Base-by-base conservation (phyloP, 1,284 basidiomycete species). In the Exsudoporus floridanus region DNA sequence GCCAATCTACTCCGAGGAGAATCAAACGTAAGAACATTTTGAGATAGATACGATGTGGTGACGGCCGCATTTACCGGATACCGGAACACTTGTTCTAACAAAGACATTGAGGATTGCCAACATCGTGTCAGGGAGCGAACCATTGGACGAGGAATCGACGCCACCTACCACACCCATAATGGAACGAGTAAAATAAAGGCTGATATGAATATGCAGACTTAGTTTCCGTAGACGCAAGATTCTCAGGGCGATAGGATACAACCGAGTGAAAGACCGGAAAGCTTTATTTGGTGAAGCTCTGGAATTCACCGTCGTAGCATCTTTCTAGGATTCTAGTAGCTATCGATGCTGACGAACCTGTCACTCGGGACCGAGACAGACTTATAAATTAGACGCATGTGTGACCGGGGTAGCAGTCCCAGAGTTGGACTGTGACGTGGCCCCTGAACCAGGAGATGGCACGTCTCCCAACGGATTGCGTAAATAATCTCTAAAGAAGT, bases 401-500 rank as follows among this genome's bases (percentile, higher is more conserved):
- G 18, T 53, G 34, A 52, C 44, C 23, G 66, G 63, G 21, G 65
- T 66, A 42, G 46, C 42, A 41, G 59, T 50, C 38, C 65, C 62
- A 49, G 64, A 67, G 47, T 50, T 45, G 45, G 59, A 31, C 35
- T 54, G 51, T 4, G 58, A 69, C 19, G 39, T 16, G 14, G 23
- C 23, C 31, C 49, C 43, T 18, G 46, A 51, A 14, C 19, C 21
- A 13, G 67, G 69, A 31, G 64, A 71, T n/a, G 56, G 50, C 3
- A 69, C 49, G 0, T 49, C 43, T 21, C 56, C 57, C 21, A 28
- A 52, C 21, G 67, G 78, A 57, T 77, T 65, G 38, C 63, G 62
- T 28, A 84, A 56, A 60, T 81, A 84, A 7, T 76, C 76, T 46
- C 73, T 72, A 34, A 92, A 72, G 69, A 92, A 91, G 59, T 78